These are phyloP conservation scores for Eucalyptus erythrocorys DNA, from an alignment of 345 rosid species.

Conservation along the genomic window DNA sequence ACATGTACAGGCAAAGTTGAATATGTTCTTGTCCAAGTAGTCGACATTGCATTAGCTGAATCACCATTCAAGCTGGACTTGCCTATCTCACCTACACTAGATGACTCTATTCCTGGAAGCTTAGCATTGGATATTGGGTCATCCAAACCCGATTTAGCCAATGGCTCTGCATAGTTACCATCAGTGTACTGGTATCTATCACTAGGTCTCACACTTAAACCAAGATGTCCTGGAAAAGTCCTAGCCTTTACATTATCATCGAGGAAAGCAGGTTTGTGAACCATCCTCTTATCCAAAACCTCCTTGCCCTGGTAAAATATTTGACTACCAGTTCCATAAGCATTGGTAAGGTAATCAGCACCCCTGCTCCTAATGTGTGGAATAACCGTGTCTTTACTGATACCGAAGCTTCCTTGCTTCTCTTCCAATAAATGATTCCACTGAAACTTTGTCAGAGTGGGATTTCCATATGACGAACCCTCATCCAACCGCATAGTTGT, in stretches of 20 bases:
- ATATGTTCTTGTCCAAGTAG: not conserved
- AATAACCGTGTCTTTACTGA: not conserved
- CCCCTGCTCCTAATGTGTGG: not conserved
- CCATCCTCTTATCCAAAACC: not conserved
- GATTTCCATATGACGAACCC: not conserved
- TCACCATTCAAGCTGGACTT: not conserved
- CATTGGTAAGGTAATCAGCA: not conserved
- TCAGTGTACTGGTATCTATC: not conserved
- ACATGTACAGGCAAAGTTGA: not conserved
- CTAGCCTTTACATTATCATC: not conserved
- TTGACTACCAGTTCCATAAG: not conserved
- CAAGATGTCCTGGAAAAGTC: not conserved
- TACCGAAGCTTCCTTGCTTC: not conserved
- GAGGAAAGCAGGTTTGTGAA: not conserved
- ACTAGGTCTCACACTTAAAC: not conserved
- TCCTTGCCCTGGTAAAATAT: not conserved
- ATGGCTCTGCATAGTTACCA: not conserved
- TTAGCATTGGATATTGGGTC: not conserved
- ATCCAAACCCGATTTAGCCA: not conserved
- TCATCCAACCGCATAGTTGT: conserved; percentile 6
- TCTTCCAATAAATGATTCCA: conserved; percentile 16
- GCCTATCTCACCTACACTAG: not conserved
- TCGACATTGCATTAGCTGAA: not conserved
- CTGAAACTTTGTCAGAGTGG: conserved; percentile 14
- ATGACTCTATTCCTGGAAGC: not conserved